phyloP scores from a whole-genome alignment of 2,329 filamentous ascomycete genomes.

The Phoma herbarum region DNA sequence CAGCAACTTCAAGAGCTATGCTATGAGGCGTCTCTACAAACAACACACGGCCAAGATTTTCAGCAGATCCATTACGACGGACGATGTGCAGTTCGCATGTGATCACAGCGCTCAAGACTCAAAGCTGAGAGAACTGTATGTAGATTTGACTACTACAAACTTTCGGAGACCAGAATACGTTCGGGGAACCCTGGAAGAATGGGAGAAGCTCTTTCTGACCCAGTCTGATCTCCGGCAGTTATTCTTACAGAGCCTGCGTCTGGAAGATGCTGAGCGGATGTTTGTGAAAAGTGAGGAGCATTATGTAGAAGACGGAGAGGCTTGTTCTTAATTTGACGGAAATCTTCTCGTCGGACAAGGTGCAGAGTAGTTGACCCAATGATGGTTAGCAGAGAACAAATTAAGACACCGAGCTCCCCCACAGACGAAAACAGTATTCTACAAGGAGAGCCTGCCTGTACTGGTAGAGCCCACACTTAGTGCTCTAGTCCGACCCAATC shows the following conservation, averaged over 20 bases:
- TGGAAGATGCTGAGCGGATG: neutral
- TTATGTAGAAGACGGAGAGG: constrained; percentile 12
- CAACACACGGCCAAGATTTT: constrained; percentile 20
- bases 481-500: no score
- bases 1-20: constrained; percentile 25
- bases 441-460: no score
- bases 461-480: no score
- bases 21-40: constrained; percentile 20
- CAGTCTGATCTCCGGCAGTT: constrained; percentile 13
- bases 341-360: no score
- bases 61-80: constrained; percentile 37
- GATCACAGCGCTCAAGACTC: constrained; percentile 17
- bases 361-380: no score
- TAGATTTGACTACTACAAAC: constrained; percentile 5
- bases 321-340: no score
- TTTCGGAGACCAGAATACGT: constrained; percentile 3
- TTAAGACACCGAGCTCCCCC: no score
- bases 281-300: constrained; percentile 8
- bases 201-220: constrained; percentile 16
- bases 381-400: no score
- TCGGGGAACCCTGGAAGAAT: constrained; percentile 19
- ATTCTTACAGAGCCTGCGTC: constrained; percentile 12
- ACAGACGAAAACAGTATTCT: no score
- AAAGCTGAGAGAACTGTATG: constrained; percentile 21
- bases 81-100: constrained; percentile 18